Evolutionary conservation across 768 basidiomycete genomes (phyloP).

Genomic region (Lanmaoa pseudosensibilis): DNA sequence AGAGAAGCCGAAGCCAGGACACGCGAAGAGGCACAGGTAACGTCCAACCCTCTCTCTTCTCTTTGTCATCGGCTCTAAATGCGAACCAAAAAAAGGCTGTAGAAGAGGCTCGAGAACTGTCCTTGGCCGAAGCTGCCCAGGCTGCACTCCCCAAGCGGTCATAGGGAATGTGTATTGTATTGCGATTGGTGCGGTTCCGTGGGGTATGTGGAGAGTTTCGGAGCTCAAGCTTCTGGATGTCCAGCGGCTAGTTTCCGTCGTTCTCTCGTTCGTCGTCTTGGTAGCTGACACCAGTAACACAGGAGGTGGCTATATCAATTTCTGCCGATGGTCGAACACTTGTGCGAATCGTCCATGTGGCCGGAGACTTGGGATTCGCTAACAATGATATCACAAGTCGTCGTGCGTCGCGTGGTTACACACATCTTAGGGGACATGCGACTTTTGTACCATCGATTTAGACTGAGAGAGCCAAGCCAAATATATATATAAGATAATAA

Average conservation of each 20-base stretch:
- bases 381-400: neutral
- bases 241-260: neutral
- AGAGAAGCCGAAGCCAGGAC: conserved; percentile 24
- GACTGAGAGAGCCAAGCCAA: neutral
- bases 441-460: neutral
- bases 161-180: neutral
- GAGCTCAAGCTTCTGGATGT: neutral
- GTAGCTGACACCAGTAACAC: neutral
- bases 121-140: conserved; percentile 34
- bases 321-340: neutral
- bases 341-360: neutral
- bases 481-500: neutral
- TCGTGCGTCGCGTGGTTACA: neutral
- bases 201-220: neutral
- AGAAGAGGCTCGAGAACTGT: conserved; percentile 31
- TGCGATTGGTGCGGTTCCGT: neutral
- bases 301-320: neutral
- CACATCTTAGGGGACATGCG: neutral
- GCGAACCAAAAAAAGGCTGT: conserved; percentile 13
- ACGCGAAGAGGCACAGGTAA: conserved; percentile 20
- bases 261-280: neutral
- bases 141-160: conserved; percentile 21
- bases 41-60: neutral
- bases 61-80: neutral
- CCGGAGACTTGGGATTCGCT: neutral